Evolutionary conservation across 257 asterid genomes (phyloP), one percentile per base, ranked within the genome.

Genomic region (Solanum neorickii): DNA sequence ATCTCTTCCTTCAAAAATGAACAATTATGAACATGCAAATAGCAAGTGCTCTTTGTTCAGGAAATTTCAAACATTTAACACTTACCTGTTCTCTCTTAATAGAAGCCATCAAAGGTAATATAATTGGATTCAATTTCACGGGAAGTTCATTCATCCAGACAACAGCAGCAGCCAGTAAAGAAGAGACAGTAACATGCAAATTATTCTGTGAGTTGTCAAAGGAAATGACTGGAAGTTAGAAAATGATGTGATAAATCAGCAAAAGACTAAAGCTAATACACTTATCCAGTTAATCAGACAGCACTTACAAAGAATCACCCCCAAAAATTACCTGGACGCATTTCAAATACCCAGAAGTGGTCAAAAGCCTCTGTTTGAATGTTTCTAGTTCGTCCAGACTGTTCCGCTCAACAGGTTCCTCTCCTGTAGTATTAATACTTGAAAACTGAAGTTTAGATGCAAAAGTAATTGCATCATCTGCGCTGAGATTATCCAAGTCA

Each of bases 101-200:
- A 88, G 99, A 96, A 85, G 98, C 94, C 99, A 97, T 97, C 86
- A 97, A 88, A 70, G 99, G 99, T 88, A 95, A 92, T 85, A 97
- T 97, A 86, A 97, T 89, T 65, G 99, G 98, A 90, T 97, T 97
- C 39, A 96, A 97, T 90, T 91, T 96, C 84, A 93, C 90, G 27
- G 99, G 99, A 87, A 97, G 97, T 91, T 96, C 97, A 27, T 98
- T 93, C 95, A 97, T 96, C 99, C 99, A 97, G 87, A 97, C 98
- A 88, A 94, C 96, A 69, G 98, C 98, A 89, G 98, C 95, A 31
- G 99, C 99, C 86, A 95, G 93, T 91, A 97, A 95, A 90, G 99
- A 95, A 56, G 98, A 92, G 90, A 96, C 98, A 27, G 98, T 94
- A 72, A 97, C 90, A 88, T 97, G 98, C 95, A 97, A 91, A 93